These are phyloP conservation scores for Ploettnerulaceae sp. DNA, from an alignment of 2,329 filamentous ascomycete species.

Conservation along the genomic window DNA sequence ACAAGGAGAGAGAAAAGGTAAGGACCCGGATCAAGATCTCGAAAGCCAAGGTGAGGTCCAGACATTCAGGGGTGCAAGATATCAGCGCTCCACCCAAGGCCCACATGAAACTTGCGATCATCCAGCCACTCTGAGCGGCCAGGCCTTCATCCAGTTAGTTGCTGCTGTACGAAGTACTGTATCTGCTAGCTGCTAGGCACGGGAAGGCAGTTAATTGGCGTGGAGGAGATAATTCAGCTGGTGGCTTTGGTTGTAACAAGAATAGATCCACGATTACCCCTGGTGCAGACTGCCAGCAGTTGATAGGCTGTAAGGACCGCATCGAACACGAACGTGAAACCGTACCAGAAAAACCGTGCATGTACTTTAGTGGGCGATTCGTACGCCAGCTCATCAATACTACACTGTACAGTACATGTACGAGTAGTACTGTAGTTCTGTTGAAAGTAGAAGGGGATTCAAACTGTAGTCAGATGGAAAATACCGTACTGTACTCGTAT, in stretches of 20 bases:
- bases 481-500: too few relatives aligned
- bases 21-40: constrained; percentile 1
- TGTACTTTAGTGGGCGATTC: not conserved
- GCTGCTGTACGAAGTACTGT: too few relatives aligned
- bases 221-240: not conserved
- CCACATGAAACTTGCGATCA: too few relatives aligned
- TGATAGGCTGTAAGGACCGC: constrained; percentile 3
- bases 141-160: constrained; percentile 8
- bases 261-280: constrained; percentile 8
- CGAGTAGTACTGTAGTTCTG: too few relatives aligned
- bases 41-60: not conserved
- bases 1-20: constrained; percentile 8
- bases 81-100: constrained; percentile 16
- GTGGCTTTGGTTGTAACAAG: not conserved
- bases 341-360: not conserved
- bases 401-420: too few relatives aligned
- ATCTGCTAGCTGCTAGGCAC: too few relatives aligned
- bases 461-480: too few relatives aligned
- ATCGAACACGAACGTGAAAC: constrained; percentile 10
- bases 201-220: constrained; percentile 1
- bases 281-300: not conserved
- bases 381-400: not conserved
- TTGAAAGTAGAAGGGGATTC: too few relatives aligned
- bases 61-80: constrained; percentile 5
- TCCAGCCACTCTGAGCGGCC: constrained; percentile 13